Percentiles rank a stretch among this genome's conserved stretches.
These are phyloP conservation scores for Neurospora tetrasperma DNA, from an alignment of 495 filamentous ascomycete species.

Conservation along the genomic window DNA sequence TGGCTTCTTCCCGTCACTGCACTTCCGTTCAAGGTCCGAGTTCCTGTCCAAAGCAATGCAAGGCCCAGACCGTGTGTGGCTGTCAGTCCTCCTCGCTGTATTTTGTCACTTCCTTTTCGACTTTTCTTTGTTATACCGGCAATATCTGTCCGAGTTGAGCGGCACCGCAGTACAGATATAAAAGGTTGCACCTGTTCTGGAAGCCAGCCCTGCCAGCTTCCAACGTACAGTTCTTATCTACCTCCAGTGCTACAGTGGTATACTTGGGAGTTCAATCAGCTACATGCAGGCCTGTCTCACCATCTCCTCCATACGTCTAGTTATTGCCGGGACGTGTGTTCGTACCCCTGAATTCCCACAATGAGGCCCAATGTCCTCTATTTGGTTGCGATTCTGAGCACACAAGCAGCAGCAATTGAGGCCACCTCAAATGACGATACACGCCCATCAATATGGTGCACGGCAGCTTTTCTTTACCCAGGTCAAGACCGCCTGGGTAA, in stretches of 20 bases:
- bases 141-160: not conserved
- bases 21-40: not conserved
- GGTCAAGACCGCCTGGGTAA: not conserved
- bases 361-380: not conserved
- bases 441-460: not conserved
- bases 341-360: not conserved
- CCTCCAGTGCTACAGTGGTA: not conserved
- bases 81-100: not conserved
- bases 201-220: not conserved
- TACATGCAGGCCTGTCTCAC: not conserved
- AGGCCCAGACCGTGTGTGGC: not conserved
- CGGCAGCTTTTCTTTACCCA: not conserved
- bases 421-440: not conserved
- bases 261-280: not conserved
- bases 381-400: not conserved
- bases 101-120: not conserved
- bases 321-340: not conserved
- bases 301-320: not conserved
- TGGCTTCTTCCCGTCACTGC: not conserved
- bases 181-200: not conserved
- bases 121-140: not conserved
- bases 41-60: not conserved
- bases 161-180: not conserved
- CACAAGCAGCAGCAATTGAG: not conserved
- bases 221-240: not conserved